Evolutionary conservation across 768 basidiomycete genomes (phyloP), one percentile per base, ranked within the genome.

Genomic region (Melanogaster broomeanus): DNA sequence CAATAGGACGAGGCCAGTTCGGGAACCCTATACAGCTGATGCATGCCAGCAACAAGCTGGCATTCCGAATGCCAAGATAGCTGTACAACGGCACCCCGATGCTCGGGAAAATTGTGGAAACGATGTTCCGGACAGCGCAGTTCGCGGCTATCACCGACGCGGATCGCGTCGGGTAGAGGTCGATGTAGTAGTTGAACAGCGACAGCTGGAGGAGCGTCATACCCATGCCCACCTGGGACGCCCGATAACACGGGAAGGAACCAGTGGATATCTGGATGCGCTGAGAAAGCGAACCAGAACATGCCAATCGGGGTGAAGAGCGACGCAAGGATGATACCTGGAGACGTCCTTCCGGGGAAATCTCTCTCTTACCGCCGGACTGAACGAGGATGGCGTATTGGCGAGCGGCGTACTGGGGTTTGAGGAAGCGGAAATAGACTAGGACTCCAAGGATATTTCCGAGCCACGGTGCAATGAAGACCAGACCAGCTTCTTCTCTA

Each of bases 131-230:
- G 41, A 55, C 42, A 4, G 61, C 59, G 13, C 59, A 62, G 34
- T 65, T 63, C 15, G 61, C 63, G 6, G 64, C 61, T 16, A 65
- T 47, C 1, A 62, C 57, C 18, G 63, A 63, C 4, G 63, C 61
- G 4, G 64, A 62, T 31, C 45, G 53, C 7, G 54, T 53, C 6
- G 64, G 61, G 34, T 61, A 65, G 38, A 65, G 63, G 41, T 65
- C 63, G 24, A 65, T 62, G 31, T 65, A 63, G 22, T 65, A 59
- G 40, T 59, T 63, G 35, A 61, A 42, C 50, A 65, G 31, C 3
- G 59, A 65, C n/a, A 65, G 25, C 34, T 61, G 61, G 5, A 64
- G 33, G n/a, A 65, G 56, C 18, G 64, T 65, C 64, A 61, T 65
- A 12, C 61, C 56, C 45, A 65, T 59, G 28, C 61, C 64, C 18